A percentile compares a stretch with the other conserved stretches of the same genome.
Evolutionary conservation across 352 stramenopile genomes (phyloP).

Genomic region (Phytophthora litchii): DNA sequence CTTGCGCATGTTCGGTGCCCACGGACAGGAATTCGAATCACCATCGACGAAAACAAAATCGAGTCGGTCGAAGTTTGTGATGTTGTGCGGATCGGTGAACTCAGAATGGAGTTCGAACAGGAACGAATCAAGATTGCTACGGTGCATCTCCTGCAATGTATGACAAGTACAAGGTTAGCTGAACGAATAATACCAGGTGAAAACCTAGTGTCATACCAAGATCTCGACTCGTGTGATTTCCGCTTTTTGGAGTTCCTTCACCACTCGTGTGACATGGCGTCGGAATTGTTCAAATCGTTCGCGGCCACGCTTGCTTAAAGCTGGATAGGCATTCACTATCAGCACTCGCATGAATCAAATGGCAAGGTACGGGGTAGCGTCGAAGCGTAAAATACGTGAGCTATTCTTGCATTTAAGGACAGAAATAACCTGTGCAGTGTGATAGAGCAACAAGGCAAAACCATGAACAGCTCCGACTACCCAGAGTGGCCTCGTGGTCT

Average conservation of each 20-base stretch:
- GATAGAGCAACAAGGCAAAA: too few relatives aligned
- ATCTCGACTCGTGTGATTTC: constrained; percentile 71
- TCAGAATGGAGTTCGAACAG: constrained; percentile 81
- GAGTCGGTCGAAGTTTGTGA: constrained; percentile 82
- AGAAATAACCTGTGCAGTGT: constrained; percentile 14
- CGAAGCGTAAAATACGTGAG: neutral
- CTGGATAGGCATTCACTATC: constrained; percentile 70
- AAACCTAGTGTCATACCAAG: constrained; percentile 41
- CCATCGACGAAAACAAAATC: constrained; percentile 85
- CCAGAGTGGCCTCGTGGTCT: constrained; percentile 67
- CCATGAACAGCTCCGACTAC: constrained; percentile 44
- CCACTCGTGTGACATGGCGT: constrained; percentile 46
- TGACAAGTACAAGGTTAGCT: neutral
- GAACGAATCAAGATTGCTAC: constrained; percentile 71
- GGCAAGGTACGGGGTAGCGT: too few relatives aligned
- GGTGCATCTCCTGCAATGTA: constrained; percentile 54
- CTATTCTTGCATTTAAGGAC: neutral
- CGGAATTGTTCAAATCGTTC: constrained; percentile 62
- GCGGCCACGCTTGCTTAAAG: constrained; percentile 42
- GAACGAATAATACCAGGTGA: constrained; percentile 1
- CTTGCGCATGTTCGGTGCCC: constrained; percentile 66
- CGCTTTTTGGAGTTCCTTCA: constrained; percentile 62
- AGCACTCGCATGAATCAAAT: constrained; percentile 67
- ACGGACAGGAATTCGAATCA: constrained; percentile 65
- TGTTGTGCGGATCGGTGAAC: constrained; percentile 59